Evolutionary conservation across 805 yeast species (phyloP).

Genomic region (Candida anglica): DNA sequence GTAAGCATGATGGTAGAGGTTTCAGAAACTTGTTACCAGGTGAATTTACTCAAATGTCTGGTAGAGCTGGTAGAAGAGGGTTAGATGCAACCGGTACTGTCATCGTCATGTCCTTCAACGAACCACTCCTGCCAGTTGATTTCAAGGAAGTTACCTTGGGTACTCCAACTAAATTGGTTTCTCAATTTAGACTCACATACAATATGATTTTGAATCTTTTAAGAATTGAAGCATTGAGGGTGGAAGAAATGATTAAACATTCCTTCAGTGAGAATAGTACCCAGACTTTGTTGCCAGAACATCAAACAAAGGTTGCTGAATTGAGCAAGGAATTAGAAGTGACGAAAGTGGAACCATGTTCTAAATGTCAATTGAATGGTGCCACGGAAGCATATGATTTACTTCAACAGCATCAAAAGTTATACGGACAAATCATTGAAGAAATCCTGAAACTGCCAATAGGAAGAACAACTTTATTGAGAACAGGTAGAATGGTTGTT

Average conservation of each 20-base stretch:
- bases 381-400: conserved; percentile 43
- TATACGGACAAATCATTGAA: conserved; percentile 42
- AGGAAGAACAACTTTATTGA: conserved; percentile 43
- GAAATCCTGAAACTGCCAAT: conserved; percentile 46
- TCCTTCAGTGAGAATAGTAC: conserved; percentile 90
- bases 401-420: conserved; percentile 41
- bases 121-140: conserved; percentile 52
- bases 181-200: conserved; percentile 92
- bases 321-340: conserved; percentile 44
- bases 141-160: conserved; percentile 85
- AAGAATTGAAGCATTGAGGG: conserved; percentile 89
- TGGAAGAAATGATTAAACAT: conserved; percentile 97
- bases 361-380: conserved; percentile 33
- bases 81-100: conserved; percentile 92
- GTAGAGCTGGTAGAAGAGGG: conserved; percentile 98
- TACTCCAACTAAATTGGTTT: conserved; percentile 80
- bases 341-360: conserved; percentile 32
- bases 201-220: conserved; percentile 90
- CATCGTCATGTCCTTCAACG: conserved; percentile 79
- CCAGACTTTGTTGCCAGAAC: conserved; percentile 83
- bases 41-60: conserved; percentile 98
- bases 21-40: conserved; percentile 87
- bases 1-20: conserved; percentile 87
- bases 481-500: conserved; percentile 54
- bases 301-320: conserved; percentile 59